Conservation (phyloP, 2,329 filamentous ascomycete species). For the Trematosphaeria pertusa region DNA sequence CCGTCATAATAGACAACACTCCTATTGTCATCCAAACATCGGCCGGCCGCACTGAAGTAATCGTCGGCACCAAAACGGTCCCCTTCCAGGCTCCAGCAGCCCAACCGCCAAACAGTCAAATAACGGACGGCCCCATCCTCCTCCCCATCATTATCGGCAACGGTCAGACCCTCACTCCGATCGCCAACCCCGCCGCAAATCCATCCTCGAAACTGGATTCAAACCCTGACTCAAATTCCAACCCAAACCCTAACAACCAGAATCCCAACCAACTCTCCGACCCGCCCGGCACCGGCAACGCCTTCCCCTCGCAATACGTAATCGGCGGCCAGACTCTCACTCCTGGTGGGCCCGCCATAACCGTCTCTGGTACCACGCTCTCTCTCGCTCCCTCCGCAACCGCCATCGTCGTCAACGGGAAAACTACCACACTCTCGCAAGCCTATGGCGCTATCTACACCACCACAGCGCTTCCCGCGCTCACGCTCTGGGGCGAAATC, state of each 20-base stretch:
- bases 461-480: conserved; percentile 31
- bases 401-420: conserved; percentile 46
- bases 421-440: conserved; percentile 27
- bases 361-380: conserved; percentile 44
- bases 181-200: not conserved
- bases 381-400: conserved; percentile 43
- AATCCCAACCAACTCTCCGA: not conserved
- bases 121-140: conserved; percentile 26
- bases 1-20: conserved; percentile 29
- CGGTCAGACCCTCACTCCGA: conserved; percentile 8
- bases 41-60: conserved; percentile 25
- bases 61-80: conserved; percentile 29
- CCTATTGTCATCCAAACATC: conserved; percentile 35
- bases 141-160: conserved; percentile 22
- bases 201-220: too few relatives aligned
- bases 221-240: not conserved
- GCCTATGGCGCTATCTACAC: conserved; percentile 28
- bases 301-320: conserved; percentile 21
- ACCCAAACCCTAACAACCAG: not conserved
- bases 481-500: conserved; percentile 46
- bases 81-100: conserved; percentile 15
- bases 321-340: conserved; percentile 40
- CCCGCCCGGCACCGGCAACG: not conserved
- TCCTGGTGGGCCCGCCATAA: conserved; percentile 44
- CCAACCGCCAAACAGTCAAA: conserved; percentile 8